These are phyloP conservation scores for Suhomyces guaymorum DNA, from an alignment of 1,139 yeast genomes.

Conservation along the genomic window DNA sequence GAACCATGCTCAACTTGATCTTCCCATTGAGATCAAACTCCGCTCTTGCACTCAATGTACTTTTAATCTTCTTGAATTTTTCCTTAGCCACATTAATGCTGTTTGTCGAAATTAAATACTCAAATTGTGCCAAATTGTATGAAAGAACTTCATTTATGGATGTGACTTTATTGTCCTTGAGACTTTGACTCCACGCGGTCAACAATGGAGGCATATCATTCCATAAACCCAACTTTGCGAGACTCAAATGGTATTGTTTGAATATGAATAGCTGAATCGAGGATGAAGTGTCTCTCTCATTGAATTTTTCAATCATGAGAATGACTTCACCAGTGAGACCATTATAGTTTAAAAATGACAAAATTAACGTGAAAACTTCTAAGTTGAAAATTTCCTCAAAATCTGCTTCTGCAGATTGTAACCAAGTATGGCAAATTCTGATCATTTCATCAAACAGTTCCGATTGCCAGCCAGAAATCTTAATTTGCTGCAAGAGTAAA, in stretches of 20 bases:
- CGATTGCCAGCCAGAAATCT: no score
- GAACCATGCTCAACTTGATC: constrained; percentile 19
- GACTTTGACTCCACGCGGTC: constrained; percentile 16
- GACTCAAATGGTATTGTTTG: constrained; percentile 18
- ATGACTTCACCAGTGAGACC: constrained; percentile 32
- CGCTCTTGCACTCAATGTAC: constrained; percentile 28
- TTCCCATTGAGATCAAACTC: constrained; percentile 30
- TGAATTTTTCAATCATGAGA: constrained; percentile 19
- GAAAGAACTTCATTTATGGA: constrained; percentile 13
- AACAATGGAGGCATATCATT: constrained; percentile 19
- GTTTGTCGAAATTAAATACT: constrained; percentile 21
- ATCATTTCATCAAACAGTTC: constrained; percentile 17
- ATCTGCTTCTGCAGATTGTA: constrained; percentile 1
- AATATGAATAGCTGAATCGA: constrained; percentile 15
- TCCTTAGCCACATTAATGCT: constrained; percentile 22
- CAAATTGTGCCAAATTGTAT: constrained; percentile 34
- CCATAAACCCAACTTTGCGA: constrained; percentile 14
- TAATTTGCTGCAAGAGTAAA: no score
- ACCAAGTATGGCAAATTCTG: constrained; percentile 14
- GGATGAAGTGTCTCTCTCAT: background rate
- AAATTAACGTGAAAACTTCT: constrained; percentile 30
- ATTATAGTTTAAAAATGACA: constrained; percentile 39
- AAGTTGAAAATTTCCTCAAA: constrained; percentile 23
- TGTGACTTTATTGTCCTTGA: constrained; percentile 17
- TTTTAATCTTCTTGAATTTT: constrained; percentile 26